Percentiles rank a stretch among this genome's conserved stretches.
Evolutionary conservation across 2,329 filamentous ascomycete genomes (phyloP).

Genomic region (Colletotrichum sp.): DNA sequence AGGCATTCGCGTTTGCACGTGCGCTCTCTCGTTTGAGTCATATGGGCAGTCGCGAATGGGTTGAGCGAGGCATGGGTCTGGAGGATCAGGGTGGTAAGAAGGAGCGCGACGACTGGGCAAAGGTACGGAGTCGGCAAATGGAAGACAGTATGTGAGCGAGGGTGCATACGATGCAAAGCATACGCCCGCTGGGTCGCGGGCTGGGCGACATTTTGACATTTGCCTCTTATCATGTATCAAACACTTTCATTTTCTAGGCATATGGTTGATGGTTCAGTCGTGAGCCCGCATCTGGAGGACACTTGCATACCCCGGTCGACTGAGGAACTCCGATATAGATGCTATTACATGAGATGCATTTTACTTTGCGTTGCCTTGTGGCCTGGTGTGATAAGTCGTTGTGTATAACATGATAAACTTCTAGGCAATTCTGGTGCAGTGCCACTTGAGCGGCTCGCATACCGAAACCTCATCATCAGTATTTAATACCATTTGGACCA

Average conservation of each 20-base stretch:
- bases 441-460: neutral
- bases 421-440: neutral
- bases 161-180: neutral
- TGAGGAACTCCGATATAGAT: neutral
- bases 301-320: constrained; percentile 1
- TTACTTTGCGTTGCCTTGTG: neutral
- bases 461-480: neutral
- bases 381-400: neutral
- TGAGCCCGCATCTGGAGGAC: neutral
- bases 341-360: neutral
- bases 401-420: neutral
- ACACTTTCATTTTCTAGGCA: neutral
- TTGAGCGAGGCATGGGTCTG: constrained; percentile 78
- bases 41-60: constrained; percentile 96
- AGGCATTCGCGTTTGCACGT: constrained; percentile 93
- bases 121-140: constrained; percentile 70
- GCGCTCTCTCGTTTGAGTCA: constrained; percentile 84
- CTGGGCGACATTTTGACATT: neutral
- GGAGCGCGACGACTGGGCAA: constrained; percentile 70
- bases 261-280: neutral
- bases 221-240: neutral
- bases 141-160: constrained; percentile 66
- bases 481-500: neutral
- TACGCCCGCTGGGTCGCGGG: neutral
- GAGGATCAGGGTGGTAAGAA: constrained; percentile 68